Evolutionary conservation across 352 stramenopile genomes (phyloP), one percentile per base, ranked within the genome.

Genomic region (Pythium dissimile): DNA sequence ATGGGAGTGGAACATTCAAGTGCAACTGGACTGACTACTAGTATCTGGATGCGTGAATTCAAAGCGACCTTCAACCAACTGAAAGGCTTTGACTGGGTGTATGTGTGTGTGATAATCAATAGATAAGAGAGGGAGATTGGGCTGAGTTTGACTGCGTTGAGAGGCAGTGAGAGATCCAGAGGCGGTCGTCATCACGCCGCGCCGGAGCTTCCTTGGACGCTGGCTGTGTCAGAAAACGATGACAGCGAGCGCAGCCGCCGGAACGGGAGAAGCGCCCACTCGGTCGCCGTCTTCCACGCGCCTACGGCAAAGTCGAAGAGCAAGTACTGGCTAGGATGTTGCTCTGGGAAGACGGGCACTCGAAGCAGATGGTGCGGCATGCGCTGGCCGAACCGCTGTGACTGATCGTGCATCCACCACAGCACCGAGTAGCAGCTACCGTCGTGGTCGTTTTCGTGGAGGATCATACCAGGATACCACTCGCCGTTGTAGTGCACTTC

Each of bases 351-450:
- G 8, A 59, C 56, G 6, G 76, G 75, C 31, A 75, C 71, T 23
- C 80, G 77, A n/a, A 90, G 60, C 49, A 84, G 60, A 20, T 76
- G 56, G 23, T 56, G 67, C n/a, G 71, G 62, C 49, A 81, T 80
- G 13, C 67, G 66, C 53, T 87, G 77, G 6, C 73, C 68, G 56
- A 84, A 88, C 15, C 83, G 76, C 64, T 92, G 83, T 12, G 80
- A 90, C 58, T 88, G 86, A 66, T 89, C 77, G 27, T 85, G 72
- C 61, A 87, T 79, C 80, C 83, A 92, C 83, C 83, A 92, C 11
- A 90, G 43, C 28, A 92, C 76, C 39, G 83, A 86, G 67, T 92
- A 92, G 15, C 70, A 82, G n/a, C 71, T 70, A 5, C 45, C 50
- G 49, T 79, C 72, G 23, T 64, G 60, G 41, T 67, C 62, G 43